Percentiles rank a stretch among this genome's conserved stretches.
Conservation (phyloP, 192 early-diverging fungal species). For the Coemansia pectinata region DNA sequence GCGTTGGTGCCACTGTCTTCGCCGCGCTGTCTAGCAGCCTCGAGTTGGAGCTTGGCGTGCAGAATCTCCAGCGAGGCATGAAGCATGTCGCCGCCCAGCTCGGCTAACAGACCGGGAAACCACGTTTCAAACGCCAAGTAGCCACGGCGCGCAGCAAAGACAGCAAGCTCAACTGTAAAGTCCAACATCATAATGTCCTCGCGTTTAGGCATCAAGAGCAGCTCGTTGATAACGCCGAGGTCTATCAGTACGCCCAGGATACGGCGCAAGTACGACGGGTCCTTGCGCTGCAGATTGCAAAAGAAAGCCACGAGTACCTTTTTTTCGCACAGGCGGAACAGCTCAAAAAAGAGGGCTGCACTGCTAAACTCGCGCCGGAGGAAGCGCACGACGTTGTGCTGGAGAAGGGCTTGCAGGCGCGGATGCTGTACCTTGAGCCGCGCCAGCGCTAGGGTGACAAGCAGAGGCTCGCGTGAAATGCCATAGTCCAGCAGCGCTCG, state of each 20-base stretch:
- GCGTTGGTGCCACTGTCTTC: constrained; percentile 36
- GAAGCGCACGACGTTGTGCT: constrained; percentile 53
- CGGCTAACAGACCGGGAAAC: constrained; percentile 50
- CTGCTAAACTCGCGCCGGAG: constrained; percentile 42
- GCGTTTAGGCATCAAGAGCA: constrained; percentile 47
- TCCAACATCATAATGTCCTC: constrained; percentile 56
- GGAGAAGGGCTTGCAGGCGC: constrained; percentile 51
- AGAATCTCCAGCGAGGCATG: constrained; percentile 55
- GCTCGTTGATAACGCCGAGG: constrained; percentile 46
- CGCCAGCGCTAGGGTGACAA: constrained; percentile 50
- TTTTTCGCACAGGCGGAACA: constrained; percentile 53
- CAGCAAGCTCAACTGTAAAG: constrained; percentile 55
- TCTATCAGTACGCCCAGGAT: constrained; percentile 48
- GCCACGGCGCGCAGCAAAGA: constrained; percentile 52
- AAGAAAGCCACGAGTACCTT: constrained; percentile 53
- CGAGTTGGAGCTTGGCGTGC: constrained; percentile 52
- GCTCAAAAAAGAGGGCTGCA: constrained; percentile 52
- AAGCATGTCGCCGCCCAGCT: constrained; percentile 50
- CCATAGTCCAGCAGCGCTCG: constrained; percentile 44
- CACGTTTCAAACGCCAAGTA: constrained; percentile 54
- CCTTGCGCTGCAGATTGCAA: constrained; percentile 55
- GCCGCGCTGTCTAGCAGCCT: constrained; percentile 52
- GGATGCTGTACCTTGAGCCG: constrained; percentile 56
- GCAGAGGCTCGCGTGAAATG: constrained; percentile 45
- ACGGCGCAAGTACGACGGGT: constrained; percentile 30